Evolutionary conservation across 2,329 filamentous ascomycete genomes (phyloP), one percentile per base, ranked within the genome.

Genomic region (Monilinia aucupariae): DNA sequence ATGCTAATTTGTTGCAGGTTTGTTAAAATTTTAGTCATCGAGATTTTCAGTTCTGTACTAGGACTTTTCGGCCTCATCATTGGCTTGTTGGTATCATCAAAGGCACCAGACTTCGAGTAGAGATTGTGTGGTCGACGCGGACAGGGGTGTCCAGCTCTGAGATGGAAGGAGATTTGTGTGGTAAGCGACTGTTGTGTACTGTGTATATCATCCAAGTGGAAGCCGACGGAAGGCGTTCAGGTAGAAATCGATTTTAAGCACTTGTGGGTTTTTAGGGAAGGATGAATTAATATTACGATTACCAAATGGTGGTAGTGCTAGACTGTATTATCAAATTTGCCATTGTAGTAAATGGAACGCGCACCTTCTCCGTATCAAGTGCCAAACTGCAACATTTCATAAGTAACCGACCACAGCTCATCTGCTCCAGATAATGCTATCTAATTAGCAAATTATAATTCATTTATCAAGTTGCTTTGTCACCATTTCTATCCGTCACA

Each of bases 1-100:
- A 47, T 60, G 34, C 64, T 72, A 65, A 72, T 64, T 39, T 58
- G 22, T 22, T 22, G 2, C 67, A 96, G 92, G 61, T 99, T 99
- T 78, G 93, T 99, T 78, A 97, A 96, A 80, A 96, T 99, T 70
- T 86, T 99, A 59, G 93, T 99, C 70, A 96, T 99, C 73, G 96
- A 99, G 78, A 99, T 99, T 76, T 99, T 99, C 82, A 97, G 92
- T 75, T 97, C 93, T 48, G 93, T 99, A 55, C 83, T 99, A 13
- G 94, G 96, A 67, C 85, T 99, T 4, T 99, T 99, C 73, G 96
- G 94, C 64, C 83, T 99, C 67, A 99, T 99, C 73, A 87, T 99
- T 70, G 94, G 96, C 52, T 83, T 99, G 62, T 82, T 99, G 68
- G 84, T 97, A 59, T 90, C 91, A 64, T 84, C 88, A 75, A 96